Evolutionary conservation across 164 flowering plant genomes (phyloP), one percentile per base, ranked within the genome.

Genomic region (Saururus chinensis): DNA sequence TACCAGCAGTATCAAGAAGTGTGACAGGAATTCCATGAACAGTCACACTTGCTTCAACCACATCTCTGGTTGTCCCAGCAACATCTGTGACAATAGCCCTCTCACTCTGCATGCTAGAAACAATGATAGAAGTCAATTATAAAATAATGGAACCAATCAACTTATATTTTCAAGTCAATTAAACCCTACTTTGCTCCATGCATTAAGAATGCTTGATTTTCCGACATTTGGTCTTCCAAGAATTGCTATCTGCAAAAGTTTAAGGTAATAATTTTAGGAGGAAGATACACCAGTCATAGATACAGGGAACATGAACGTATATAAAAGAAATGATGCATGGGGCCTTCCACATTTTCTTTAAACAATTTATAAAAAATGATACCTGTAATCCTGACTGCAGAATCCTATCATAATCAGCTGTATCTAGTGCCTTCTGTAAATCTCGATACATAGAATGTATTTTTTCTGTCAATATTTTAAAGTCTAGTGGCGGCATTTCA

Each of bases 211-310:
- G 81, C 97, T 90, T 57, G 99, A 95, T 77, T 95, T 90, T 66
- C 99, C 99, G 71, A 95, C 99, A 82, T 90, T 95, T 53, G 99
- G 99, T 56, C 99, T 82, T 26, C 99, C 99, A 77, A 95, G 80
- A 70, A 95, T 95, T 68, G 99, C 99, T 53, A 90, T 80, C 97
- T 90, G 89, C 71, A 76, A 59, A 37, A 53, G 19, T 53, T 62
- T 35, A 21, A 11, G 21, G 16, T 10, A 20, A 53, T 19, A 20
- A 10, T 12, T 23, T 19, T 19, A 19, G 3, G 40, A 19, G 23
- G 25, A 30, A 7, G 22, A 19, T 22, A 0, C 7, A 7, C 13
- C 19, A 26, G 35, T 1, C 30, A 9, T 24, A 21, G 14, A 56
- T 56, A 14, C 0, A 35, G n/a, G 19, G 17, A 6, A 21, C 16